Conservation (phyloP, 352 stramenopile genomes). For the Globisporangium perplexum region DNA sequence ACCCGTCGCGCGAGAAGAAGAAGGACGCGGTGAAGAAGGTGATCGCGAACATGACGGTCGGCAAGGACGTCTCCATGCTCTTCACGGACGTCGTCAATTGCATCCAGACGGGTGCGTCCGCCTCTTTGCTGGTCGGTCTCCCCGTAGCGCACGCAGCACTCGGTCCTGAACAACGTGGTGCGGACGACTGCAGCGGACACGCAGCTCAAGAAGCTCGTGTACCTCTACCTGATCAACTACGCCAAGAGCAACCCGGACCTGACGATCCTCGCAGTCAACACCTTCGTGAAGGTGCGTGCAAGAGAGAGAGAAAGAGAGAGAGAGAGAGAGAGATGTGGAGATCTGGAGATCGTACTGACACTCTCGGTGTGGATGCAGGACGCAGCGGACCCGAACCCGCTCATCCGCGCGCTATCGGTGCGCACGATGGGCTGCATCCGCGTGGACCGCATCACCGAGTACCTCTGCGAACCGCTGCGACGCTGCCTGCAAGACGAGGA, state of each 20-base stretch:
- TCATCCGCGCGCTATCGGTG: slow-evolving; percentile 96
- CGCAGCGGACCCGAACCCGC: slow-evolving; percentile 87
- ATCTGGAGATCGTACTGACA: no score
- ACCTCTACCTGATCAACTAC: slow-evolving; percentile 99
- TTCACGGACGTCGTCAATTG: slow-evolving; percentile 99
- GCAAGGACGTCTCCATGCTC: slow-evolving; percentile 98
- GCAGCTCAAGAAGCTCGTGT: slow-evolving; percentile 99
- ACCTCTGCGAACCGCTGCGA: slow-evolving; percentile 96
- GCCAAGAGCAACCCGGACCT: slow-evolving; percentile 99
- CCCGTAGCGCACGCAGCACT: no score
- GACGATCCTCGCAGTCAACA: slow-evolving; percentile 99
- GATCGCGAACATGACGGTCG: slow-evolving; percentile 99
- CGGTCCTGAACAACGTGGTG: no score
- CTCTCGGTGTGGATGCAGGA: slow-evolving; percentile 21
- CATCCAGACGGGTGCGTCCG: slow-evolving; percentile 92
- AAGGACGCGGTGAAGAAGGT: slow-evolving; percentile 99
- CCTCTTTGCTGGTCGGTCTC: no score
- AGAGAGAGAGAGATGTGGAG: no score
- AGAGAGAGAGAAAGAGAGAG: no score
- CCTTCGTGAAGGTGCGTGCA: slow-evolving; percentile 90
- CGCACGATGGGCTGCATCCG: slow-evolving; percentile 99
- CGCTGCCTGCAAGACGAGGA: slow-evolving; percentile 94
- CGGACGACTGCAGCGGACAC: slow-evolving; percentile 94
- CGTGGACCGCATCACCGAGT: slow-evolving; percentile 98
- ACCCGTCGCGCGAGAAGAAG: slow-evolving; percentile 96